phyloP scores from a whole-genome alignment of 192 early-diverging fungal genomes.

The Backusella psychrophila region DNA sequence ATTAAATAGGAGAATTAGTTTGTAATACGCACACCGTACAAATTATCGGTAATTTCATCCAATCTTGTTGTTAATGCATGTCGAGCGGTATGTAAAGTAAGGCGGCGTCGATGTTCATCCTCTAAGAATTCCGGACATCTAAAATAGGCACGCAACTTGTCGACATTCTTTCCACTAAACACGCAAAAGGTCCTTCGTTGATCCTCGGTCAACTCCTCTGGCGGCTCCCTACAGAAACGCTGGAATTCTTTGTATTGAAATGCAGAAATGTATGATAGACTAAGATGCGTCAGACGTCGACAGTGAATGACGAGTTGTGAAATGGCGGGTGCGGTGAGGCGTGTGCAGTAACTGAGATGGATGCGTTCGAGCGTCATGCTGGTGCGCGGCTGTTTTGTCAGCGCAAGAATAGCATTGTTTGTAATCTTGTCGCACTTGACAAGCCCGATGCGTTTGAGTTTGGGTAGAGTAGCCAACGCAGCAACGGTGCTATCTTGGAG shows the following conservation, averaged over 20 bases:
- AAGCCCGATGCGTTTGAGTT: constrained; percentile 51
- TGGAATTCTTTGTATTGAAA: constrained; percentile 49
- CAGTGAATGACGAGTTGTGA: constrained; percentile 47
- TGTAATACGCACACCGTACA: background rate
- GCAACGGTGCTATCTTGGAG: constrained; percentile 49
- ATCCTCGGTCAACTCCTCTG: constrained; percentile 49
- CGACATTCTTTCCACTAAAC: constrained; percentile 56
- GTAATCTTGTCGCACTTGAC: constrained; percentile 60
- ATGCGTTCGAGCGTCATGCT: constrained; percentile 50
- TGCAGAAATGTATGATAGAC: constrained; percentile 50
- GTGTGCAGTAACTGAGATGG: constrained; percentile 52
- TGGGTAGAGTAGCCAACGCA: constrained; percentile 50
- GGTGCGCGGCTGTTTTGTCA: constrained; percentile 42
- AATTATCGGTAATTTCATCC: constrained; percentile 4
- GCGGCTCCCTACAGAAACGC: constrained; percentile 50
- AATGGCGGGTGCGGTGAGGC: constrained; percentile 45
- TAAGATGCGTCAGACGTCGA: constrained; percentile 49
- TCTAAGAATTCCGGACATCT: background rate
- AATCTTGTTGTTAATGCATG: constrained; percentile 1
- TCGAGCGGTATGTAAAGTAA: background rate
- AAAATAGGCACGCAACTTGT: constrained; percentile 46
- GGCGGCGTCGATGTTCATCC: background rate
- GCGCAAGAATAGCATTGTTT: constrained; percentile 47
- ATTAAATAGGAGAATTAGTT: background rate
- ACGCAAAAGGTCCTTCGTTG: constrained; percentile 57